These are phyloP conservation scores for Iberis amara DNA, from an alignment of 441 rosid genomes.

Conservation along the genomic window DNA sequence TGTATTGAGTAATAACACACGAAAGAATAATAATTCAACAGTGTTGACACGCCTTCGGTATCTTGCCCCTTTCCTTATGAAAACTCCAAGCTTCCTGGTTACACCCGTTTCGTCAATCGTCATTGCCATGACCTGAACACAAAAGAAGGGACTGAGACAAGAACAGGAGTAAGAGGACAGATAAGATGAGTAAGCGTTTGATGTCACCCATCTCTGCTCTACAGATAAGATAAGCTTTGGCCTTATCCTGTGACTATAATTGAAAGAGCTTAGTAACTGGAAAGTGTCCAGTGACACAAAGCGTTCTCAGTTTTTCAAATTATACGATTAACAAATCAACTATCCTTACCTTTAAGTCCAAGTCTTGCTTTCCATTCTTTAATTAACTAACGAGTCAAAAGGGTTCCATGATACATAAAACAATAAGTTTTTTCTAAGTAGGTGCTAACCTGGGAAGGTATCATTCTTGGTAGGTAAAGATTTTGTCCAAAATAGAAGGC, in stretches of 20 bases:
- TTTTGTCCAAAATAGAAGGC: not conserved
- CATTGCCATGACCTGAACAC: slow-evolving; percentile 22
- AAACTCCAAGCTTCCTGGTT: slow-evolving; percentile 27
- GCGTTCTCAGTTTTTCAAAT: too few relatives aligned
- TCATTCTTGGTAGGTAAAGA: slow-evolving; percentile 23
- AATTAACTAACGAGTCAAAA: too few relatives aligned
- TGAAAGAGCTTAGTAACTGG: too few relatives aligned
- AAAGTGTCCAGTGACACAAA: too few relatives aligned
- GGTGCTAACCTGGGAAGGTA: not conserved
- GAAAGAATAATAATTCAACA: too few relatives aligned
- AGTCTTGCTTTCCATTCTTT: too few relatives aligned
- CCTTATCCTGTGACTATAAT: too few relatives aligned
- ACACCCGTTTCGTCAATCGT: slow-evolving; percentile 12
- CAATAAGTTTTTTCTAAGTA: too few relatives aligned
- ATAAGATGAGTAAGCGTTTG: slow-evolving; percentile 19
- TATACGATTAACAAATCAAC: too few relatives aligned
- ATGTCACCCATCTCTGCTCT: slow-evolving; percentile 21
- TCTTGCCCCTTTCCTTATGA: slow-evolving; percentile 14
- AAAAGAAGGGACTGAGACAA: slow-evolving; percentile 24
- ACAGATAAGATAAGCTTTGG: not conserved
- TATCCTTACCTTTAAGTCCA: too few relatives aligned
- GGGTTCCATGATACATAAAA: too few relatives aligned
- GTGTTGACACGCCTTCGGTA: not conserved
- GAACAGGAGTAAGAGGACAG: slow-evolving; percentile 20
- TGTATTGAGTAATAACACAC: too few relatives aligned